These are phyloP conservation scores for Suhomyces sp. DNA, from an alignment of 805 yeast species.

Conservation along the genomic window DNA sequence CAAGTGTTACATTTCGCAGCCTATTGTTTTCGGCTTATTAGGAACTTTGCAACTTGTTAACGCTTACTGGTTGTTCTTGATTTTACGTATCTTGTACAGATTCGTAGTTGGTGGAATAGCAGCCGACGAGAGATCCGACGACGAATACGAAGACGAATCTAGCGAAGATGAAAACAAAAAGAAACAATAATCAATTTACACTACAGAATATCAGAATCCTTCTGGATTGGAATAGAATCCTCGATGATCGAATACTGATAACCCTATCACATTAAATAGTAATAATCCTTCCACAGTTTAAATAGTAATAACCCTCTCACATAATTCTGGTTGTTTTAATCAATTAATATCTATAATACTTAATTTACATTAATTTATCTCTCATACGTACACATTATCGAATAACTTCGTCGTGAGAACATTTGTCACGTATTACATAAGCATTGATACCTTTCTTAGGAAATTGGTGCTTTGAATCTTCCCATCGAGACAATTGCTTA, in stretches of 20 bases:
- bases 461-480: not conserved
- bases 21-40: constrained; percentile 77
- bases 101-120: constrained; percentile 55
- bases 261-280: not conserved
- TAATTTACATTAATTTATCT: not conserved
- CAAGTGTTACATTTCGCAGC: constrained; percentile 94
- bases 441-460: not conserved
- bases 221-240: not conserved
- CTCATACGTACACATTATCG: not conserved
- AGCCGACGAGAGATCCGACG: constrained; percentile 85
- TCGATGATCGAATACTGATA: not conserved
- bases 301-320: not conserved
- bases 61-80: constrained; percentile 81
- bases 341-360: not conserved
- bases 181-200: constrained; percentile 7
- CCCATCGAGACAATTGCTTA: not conserved
- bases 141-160: constrained; percentile 53
- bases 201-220: not conserved
- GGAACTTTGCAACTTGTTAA: constrained; percentile 83
- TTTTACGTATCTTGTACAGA: constrained; percentile 74
- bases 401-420: not conserved
- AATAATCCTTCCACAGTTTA: not conserved
- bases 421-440: not conserved
- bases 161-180: constrained; percentile 20
- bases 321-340: not conserved